These are phyloP conservation scores for Moniliophthora roreri DNA, from an alignment of 1,284 basidiomycete genomes.

Conservation along the genomic window DNA sequence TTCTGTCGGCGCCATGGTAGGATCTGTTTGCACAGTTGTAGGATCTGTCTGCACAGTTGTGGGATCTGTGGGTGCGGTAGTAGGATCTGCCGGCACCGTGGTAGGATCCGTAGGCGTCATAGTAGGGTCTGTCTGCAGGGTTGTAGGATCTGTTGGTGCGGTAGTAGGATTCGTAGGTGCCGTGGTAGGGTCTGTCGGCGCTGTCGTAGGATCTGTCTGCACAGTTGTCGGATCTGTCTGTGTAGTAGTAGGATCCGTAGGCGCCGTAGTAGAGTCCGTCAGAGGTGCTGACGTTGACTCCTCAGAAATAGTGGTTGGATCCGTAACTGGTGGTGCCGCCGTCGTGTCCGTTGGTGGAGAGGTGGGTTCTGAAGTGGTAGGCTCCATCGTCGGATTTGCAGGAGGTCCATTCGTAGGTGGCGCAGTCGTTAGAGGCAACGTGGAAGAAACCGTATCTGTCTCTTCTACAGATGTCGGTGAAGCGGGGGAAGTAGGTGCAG, in stretches of 20 bases:
- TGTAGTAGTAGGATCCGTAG: neutral
- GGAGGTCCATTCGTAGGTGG: too few species aligned
- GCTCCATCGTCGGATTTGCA: too few species aligned
- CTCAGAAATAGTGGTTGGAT: neutral
- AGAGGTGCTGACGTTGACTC: neutral
- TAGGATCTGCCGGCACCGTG: neutral
- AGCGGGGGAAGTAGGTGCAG: neutral
- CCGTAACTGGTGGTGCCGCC: neutral
- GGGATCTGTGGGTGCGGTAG: neutral
- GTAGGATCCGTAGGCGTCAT: neutral
- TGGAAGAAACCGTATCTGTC: too few species aligned
- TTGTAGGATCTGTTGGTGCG: too few species aligned
- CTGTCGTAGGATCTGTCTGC: neutral
- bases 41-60: neutral
- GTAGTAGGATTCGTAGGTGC: neutral
- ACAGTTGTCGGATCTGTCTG: neutral
- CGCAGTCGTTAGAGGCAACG: too few species aligned
- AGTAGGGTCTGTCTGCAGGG: too few species aligned
- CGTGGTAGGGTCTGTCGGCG: too few species aligned
- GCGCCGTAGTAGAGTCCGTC: neutral
- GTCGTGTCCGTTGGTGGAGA: neutral
- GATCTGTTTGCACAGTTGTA: too few species aligned
- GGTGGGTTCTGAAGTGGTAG: neutral
- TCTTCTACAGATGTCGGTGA: neutral
- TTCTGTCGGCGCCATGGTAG: neutral